Base-by-base conservation (phyloP, 345 rosid species). In the Eucalyptus tenuipes region DNA sequence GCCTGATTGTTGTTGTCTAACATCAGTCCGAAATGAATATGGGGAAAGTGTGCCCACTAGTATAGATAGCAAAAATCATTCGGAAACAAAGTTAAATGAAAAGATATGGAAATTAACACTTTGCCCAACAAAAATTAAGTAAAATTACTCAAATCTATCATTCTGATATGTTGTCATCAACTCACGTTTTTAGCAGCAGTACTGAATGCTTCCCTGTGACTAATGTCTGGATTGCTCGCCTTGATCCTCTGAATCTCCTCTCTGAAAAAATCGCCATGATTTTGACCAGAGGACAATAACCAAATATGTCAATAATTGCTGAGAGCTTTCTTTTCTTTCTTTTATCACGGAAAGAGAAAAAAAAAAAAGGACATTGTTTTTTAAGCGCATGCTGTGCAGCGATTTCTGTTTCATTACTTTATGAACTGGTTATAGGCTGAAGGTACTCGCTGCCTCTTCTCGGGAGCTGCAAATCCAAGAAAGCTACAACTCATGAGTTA, bases 211-310 rank as follows among this genome's bases (percentile, higher is more conserved):
- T 97, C 99, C 90, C 99, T 94, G 92, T 97, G 99, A 89, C 96
- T 96, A 89, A 97, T 97, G 80, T 95, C 99, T 40, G 99, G 99
- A 89, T 97, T 96, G 85, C 94, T 96, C n/a, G 97, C 96, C 92
- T 97, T 97, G 92, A 97, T 97, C 97, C 99, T 97, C 90, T 96
- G 99, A 88, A 97, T 97, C 95, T 97, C 99, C 96, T 97, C 99
- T 89, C 99, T 97, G 86, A 40, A 75, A 75, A 75, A 7, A 75
- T 52, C 66, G 55, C 27, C 44, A 86, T 33, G 29, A 27, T 45
- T 48, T 85, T 85, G 47, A 75, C 84, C 84, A 75, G 29, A 40
- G 84, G 84, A 22, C 84, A 75, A 75, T 75, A 57, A 86, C 79
- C 48, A 86, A 52, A 33, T 86, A 86, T 20, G 47, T 75, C 84